Base-by-base conservation (phyloP, 164 flowering plant species). In the Nelumbo lutea region DNA sequence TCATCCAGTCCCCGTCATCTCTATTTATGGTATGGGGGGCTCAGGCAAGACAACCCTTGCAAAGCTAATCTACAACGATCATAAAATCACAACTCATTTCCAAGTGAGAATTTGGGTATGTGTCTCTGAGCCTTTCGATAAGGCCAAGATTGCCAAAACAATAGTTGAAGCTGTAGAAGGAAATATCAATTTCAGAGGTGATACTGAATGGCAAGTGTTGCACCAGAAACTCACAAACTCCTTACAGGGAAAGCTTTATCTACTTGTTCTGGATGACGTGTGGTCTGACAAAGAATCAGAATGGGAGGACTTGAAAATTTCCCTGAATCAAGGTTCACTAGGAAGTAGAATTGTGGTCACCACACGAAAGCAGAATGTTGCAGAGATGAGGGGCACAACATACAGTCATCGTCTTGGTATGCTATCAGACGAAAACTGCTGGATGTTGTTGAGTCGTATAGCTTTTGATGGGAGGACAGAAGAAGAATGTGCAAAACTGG, bases 21-120 rank as follows among this genome's bases (percentile, higher is more conserved):
- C 75, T 9, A 61, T 79, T 0, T 65, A 61, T 1, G 82, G 79
- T 2, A 70, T 71, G 70, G 77, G 75, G 1, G 81, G 81, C 4
- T 38, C 76, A 9, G 81, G 81, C 10, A 79, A 79, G 64, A 79
- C 81, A 8, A 64, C 75, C 11, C 75, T 79, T 10, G 79, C 79
- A 0, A 72, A 68, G 39, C 8, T 50, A 3, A 72, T 44, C 42
- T 73, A 48, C 56, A 60, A 68, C 51, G 79, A 79, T 41, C 44
- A 47, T 0, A 40, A 42, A 38, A 70, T 79, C 8, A 43, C 27
- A 2, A 11, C 60, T 5, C 51, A 58, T 48, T 79, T 79, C 38
- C 62, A 73, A 0, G 38, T 44, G 7, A 70, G 57, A 51, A 64
- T 73, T 1, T 76, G 55, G 55, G 13, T 51, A 1, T 51, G 13